phyloP scores from a whole-genome alignment of 257 asterid genomes.

The Handroanthus guayacan region DNA sequence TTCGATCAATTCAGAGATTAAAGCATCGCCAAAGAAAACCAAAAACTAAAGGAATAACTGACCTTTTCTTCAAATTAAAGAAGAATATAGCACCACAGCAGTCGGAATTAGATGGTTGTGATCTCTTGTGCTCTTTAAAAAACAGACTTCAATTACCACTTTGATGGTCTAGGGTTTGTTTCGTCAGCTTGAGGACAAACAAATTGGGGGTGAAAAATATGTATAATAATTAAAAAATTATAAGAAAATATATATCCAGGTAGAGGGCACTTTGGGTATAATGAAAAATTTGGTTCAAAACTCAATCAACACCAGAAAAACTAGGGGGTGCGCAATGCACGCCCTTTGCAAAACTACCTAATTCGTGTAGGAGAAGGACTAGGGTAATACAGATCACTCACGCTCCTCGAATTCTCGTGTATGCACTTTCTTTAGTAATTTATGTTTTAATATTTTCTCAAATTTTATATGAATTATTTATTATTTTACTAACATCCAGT shows the following conservation, averaged over 20 bases:
- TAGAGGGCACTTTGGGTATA: constrained; percentile 57
- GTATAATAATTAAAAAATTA: constrained; percentile 12
- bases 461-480: too few species aligned
- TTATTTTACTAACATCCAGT: too few species aligned
- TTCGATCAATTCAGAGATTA: constrained; percentile 36
- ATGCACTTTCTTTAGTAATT: constrained; percentile 7
- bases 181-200: constrained; percentile 40
- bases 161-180: constrained; percentile 70
- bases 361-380: constrained; percentile 30
- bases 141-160: constrained; percentile 35
- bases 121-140: constrained; percentile 33
- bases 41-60: constrained; percentile 38
- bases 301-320: constrained; percentile 46
- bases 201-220: constrained; percentile 40
- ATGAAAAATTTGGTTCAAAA: constrained; percentile 36
- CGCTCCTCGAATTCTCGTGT: constrained; percentile 40
- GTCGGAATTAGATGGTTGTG: constrained; percentile 37
- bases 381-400: constrained; percentile 9
- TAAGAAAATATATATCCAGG: constrained; percentile 30
- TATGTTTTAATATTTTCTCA: background rate
- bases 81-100: constrained; percentile 26
- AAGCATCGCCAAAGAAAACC: constrained; percentile 28
- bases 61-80: constrained; percentile 55
- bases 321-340: constrained; percentile 41
- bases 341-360: constrained; percentile 44